Percentiles rank a stretch among this genome's conserved stretches.
These are phyloP conservation scores for Cercospora beticola DNA, from an alignment of 2,329 filamentous ascomycete species.

Conservation along the genomic window DNA sequence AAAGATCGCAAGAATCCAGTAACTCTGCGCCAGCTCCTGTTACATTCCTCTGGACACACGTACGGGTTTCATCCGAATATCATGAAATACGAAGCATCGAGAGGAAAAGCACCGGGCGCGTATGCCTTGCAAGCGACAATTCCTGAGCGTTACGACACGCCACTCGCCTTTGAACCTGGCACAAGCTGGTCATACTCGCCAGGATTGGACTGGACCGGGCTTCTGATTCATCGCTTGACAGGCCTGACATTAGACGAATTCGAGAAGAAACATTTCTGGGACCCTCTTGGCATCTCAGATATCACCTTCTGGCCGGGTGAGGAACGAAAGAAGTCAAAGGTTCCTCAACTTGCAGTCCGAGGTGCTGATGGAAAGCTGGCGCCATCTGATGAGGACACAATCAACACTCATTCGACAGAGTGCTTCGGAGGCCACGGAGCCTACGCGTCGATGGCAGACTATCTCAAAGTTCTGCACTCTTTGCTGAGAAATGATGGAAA, in stretches of 20 bases:
- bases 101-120: slow-evolving; percentile 11
- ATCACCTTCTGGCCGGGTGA: slow-evolving; percentile 36
- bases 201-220: slow-evolving; percentile 54
- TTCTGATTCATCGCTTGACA: slow-evolving; percentile 52
- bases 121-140: slow-evolving; percentile 36
- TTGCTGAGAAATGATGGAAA: slow-evolving; percentile 52
- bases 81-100: slow-evolving; percentile 27
- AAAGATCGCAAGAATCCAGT: slow-evolving; percentile 43
- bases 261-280: slow-evolving; percentile 48
- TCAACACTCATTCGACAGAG: slow-evolving; percentile 33
- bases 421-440: slow-evolving; percentile 39
- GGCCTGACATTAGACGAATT: slow-evolving; percentile 46
- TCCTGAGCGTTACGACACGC: slow-evolving; percentile 45
- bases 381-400: slow-evolving; percentile 17
- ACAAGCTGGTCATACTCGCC: slow-evolving; percentile 53
- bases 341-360: slow-evolving; percentile 29
- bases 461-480: slow-evolving; percentile 48
- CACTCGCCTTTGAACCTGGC: slow-evolving; percentile 55
- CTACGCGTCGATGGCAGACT: slow-evolving; percentile 42
- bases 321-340: slow-evolving; percentile 19
- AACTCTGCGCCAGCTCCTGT: slow-evolving; percentile 53
- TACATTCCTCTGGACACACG: slow-evolving; percentile 51
- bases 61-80: slow-evolving; percentile 47
- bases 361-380: slow-evolving; percentile 25
- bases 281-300: slow-evolving; percentile 44